Evolutionary conservation across 2,329 filamentous ascomycete species (phyloP).

Genomic region (Aspergillus ochraceoroseus): DNA sequence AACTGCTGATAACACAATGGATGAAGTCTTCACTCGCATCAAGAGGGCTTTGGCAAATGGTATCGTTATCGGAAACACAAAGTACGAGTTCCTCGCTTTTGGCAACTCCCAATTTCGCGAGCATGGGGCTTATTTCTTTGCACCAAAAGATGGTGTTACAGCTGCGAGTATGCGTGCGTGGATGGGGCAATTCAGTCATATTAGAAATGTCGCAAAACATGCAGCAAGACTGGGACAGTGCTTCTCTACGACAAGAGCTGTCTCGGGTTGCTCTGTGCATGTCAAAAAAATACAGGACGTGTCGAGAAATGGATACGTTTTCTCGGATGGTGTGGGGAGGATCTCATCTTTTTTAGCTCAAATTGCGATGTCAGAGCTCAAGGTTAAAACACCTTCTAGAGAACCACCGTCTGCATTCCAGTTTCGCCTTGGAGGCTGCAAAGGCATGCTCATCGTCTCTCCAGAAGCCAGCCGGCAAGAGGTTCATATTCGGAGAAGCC

Average conservation of each 20-base stretch:
- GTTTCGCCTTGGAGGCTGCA: slow-evolving; percentile 86
- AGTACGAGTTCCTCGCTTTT: slow-evolving; percentile 86
- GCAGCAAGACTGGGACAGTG: slow-evolving; percentile 87
- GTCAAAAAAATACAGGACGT: slow-evolving; percentile 64
- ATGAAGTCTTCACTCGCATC: slow-evolving; percentile 70
- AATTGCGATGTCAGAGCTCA: slow-evolving; percentile 67
- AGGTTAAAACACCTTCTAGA: slow-evolving; percentile 50
- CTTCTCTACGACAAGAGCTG: slow-evolving; percentile 83
- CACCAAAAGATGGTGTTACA: slow-evolving; percentile 60
- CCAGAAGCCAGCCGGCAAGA: slow-evolving; percentile 61
- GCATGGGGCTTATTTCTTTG: slow-evolving; percentile 89
- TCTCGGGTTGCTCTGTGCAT: slow-evolving; percentile 58
- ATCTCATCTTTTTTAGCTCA: slow-evolving; percentile 74
- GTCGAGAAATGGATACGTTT: slow-evolving; percentile 61
- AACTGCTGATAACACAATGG: slow-evolving; percentile 53
- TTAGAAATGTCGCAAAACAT: slow-evolving; percentile 80
- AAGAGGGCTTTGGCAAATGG: slow-evolving; percentile 68
- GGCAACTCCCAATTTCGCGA: slow-evolving; percentile 94
- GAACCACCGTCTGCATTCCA: slow-evolving; percentile 76
- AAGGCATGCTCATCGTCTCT: slow-evolving; percentile 78
- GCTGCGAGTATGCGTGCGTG: slow-evolving; percentile 73
- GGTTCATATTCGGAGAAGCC: slow-evolving; percentile 74
- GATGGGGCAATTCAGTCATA: slow-evolving; percentile 82
- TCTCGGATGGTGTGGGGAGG: slow-evolving; percentile 90
- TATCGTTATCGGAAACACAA: slow-evolving; percentile 73